Conservation (phyloP, 305 asterid species). For the Salvia sclarea region DNA sequence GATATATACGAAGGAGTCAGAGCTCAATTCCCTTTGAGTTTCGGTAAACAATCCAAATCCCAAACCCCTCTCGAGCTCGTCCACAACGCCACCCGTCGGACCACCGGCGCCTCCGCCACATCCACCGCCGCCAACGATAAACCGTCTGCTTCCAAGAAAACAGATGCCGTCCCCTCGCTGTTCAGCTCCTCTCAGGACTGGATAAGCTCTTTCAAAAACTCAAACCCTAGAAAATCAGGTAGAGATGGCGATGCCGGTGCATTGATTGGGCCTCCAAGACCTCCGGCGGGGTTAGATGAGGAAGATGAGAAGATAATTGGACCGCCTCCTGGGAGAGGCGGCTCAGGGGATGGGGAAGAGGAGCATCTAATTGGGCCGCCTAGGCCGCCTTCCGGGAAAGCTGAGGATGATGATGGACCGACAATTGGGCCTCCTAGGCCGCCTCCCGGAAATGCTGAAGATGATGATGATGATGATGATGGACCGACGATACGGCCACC, state of each 20-base stretch:
- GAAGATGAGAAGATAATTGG: constrained; percentile 30
- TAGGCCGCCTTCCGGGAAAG: constrained; percentile 30
- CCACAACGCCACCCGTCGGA: constrained; percentile 83
- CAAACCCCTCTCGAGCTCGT: constrained; percentile 61
- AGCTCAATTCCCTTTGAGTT: constrained; percentile 70
- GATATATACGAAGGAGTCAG: constrained; percentile 73
- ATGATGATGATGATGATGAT: constrained; percentile 42
- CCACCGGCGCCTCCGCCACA: constrained; percentile 29
- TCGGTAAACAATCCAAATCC: constrained; percentile 77
- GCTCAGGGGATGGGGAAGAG: constrained; percentile 42
- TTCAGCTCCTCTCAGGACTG: constrained; percentile 60
- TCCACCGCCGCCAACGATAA: constrained; percentile 22
- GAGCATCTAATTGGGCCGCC: constrained; percentile 35
- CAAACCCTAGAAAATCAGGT: constrained; percentile 43
- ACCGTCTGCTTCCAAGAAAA: constrained; percentile 35
- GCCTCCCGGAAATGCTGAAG: constrained; percentile 29
- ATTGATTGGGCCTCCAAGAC: constrained; percentile 59
- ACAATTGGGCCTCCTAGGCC: constrained; percentile 36
- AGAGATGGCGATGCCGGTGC: constrained; percentile 20
- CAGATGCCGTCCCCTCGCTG: constrained; percentile 42
- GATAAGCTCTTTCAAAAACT: constrained; percentile 53
- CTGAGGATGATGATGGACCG: constrained; percentile 32
- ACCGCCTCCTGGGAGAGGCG: constrained; percentile 28
- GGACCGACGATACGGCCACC: constrained; percentile 56
- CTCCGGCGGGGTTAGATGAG: constrained; percentile 43